These are phyloP conservation scores for Artemisia princeps DNA, from an alignment of 140 eudicot species.

Conservation along the genomic window DNA sequence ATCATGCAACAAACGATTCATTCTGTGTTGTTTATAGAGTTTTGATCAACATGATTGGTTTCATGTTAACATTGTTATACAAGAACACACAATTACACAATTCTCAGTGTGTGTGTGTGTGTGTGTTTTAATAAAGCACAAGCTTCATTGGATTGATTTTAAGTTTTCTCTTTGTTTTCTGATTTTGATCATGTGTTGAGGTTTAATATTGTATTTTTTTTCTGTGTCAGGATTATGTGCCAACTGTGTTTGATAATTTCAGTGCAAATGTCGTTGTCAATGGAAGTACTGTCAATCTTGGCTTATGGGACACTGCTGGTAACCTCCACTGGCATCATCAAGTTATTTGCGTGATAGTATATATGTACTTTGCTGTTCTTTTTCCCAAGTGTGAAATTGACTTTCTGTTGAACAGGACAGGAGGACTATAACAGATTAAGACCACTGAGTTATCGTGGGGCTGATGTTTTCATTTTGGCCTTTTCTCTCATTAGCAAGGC, in stretches of 20 bases:
- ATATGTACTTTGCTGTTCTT: no score
- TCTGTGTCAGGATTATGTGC: conserved; percentile 73
- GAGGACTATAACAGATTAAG: conserved; percentile 93
- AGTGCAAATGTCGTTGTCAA: conserved; percentile 93
- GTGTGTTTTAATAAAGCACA: no score
- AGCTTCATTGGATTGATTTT: no score
- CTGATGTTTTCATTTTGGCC: conserved; percentile 80
- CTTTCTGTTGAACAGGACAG: conserved; percentile 54
- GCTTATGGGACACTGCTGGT: conserved; percentile 99
- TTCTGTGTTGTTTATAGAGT: not conserved
- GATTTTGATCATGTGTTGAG: no score
- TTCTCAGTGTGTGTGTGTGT: no score
- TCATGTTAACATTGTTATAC: not conserved
- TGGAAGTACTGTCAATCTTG: conserved; percentile 79
- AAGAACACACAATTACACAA: no score
- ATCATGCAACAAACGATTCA: no score
- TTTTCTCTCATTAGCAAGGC: conserved; percentile 93
- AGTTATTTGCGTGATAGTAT: no score
- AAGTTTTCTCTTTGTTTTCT: no score
- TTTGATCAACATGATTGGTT: conserved; percentile 3
- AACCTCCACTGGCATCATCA: conserved; percentile 14
- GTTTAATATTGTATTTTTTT: no score
- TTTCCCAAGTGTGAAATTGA: not conserved
- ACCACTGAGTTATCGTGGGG: conserved; percentile 92
- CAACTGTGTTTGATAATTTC: conserved; percentile 94